phyloP scores from a whole-genome alignment of 768 basidiomycete species.

The Macrolepiota dolichaula region DNA sequence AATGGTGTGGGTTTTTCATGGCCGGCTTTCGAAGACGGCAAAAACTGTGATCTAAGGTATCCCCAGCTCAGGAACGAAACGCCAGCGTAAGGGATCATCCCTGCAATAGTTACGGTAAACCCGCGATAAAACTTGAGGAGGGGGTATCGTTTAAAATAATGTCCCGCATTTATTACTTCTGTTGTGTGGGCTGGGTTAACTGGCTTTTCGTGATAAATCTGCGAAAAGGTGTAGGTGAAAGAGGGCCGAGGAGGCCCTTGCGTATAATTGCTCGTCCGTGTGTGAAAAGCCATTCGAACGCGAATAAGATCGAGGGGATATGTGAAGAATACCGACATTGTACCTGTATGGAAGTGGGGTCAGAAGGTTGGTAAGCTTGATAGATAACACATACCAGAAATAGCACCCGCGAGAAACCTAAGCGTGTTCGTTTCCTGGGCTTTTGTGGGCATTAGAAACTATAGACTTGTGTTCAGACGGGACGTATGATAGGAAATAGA shows the following conservation, averaged over 20 bases:
- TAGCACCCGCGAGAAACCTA: constrained; percentile 83
- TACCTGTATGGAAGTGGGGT: constrained; percentile 43
- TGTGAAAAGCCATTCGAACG: constrained; percentile 92
- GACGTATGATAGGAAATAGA: background rate
- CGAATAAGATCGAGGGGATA: constrained; percentile 96
- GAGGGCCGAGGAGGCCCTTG: constrained; percentile 36
- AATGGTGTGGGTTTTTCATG: constrained; percentile 37
- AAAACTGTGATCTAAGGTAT: constrained; percentile 57
- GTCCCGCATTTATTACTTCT: constrained; percentile 18
- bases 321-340: constrained; percentile 84
- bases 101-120: constrained; percentile 87
- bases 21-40: constrained; percentile 39
- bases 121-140: constrained; percentile 94
- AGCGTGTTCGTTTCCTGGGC: constrained; percentile 73
- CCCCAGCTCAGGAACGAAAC: constrained; percentile 94
- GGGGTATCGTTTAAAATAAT: constrained; percentile 59
- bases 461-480: background rate
- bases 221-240: constrained; percentile 49
- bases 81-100: constrained; percentile 95
- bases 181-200: constrained; percentile 17
- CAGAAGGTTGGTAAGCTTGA: background rate
- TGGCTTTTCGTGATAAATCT: constrained; percentile 71
- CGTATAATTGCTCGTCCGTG: constrained; percentile 30
- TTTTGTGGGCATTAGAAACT: constrained; percentile 86
- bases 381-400: constrained; percentile 59